phyloP scores from a whole-genome alignment of 345 rosid genomes.

The Populus euphratica region DNA sequence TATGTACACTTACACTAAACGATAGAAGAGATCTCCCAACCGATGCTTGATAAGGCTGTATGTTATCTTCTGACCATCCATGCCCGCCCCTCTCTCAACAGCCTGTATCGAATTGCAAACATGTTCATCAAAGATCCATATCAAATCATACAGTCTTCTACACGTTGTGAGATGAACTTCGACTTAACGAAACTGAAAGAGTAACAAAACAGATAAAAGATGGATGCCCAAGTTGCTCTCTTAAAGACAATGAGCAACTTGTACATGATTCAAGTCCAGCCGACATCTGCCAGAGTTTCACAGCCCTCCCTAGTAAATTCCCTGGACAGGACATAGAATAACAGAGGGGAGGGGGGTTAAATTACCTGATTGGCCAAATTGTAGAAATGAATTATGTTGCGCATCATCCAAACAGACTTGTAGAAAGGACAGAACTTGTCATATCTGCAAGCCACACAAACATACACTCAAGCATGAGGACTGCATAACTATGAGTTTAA shows the following conservation, averaged over 20 bases:
- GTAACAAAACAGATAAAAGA: neutral
- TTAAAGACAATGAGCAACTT: neutral
- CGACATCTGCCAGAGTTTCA: too few species aligned
- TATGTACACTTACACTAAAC: slow-evolving; percentile 62
- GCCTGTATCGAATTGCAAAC: slow-evolving; percentile 46
- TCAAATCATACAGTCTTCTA: neutral
- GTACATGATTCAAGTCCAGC: neutral
- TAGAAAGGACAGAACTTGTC: slow-evolving; percentile 98
- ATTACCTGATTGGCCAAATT: slow-evolving; percentile 95
- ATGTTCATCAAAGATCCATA: neutral
- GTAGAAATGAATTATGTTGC: slow-evolving; percentile 93
- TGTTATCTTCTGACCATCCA: slow-evolving; percentile 97
- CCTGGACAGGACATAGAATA: neutral
- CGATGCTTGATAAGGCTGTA: slow-evolving; percentile 93
- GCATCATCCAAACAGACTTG: slow-evolving; percentile 99
- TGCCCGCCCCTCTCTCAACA: slow-evolving; percentile 95
- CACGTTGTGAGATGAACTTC: neutral
- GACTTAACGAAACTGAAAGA: neutral
- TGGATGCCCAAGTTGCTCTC: neutral
- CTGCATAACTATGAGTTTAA: neutral
- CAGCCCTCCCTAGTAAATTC: neutral
- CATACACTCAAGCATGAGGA: neutral
- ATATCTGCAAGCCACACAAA: slow-evolving; percentile 49
- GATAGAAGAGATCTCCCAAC: slow-evolving; percentile 93
- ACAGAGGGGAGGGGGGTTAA: neutral